Percentiles rank a stretch among this genome's conserved stretches.
These are phyloP conservation scores for Fonsecaea erecta DNA, from an alignment of 2,329 filamentous ascomycete species.

Conservation along the genomic window DNA sequence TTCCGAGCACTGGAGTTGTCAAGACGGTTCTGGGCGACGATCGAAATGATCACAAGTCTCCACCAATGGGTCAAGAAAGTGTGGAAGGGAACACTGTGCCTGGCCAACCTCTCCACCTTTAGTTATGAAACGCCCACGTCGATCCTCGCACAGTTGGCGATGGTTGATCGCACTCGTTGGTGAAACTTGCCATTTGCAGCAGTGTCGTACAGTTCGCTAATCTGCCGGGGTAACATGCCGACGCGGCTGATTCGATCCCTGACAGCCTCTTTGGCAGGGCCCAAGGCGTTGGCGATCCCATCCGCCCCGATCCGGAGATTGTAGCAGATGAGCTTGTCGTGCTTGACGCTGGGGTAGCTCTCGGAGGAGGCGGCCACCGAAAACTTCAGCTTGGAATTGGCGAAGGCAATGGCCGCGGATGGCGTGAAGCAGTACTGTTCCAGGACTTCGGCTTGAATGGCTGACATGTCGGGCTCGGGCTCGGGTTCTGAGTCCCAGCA, in stretches of 20 bases:
- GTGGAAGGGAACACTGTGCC: not conserved
- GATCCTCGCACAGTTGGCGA: constrained; percentile 31
- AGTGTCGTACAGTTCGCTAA: constrained; percentile 32
- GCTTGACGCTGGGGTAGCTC: constrained; percentile 29
- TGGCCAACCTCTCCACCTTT: not conserved
- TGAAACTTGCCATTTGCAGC: constrained; percentile 31
- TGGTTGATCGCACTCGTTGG: constrained; percentile 29
- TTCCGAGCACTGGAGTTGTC: not conserved
- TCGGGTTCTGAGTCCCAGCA: constrained; percentile 14
- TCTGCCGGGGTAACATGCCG: constrained; percentile 25
- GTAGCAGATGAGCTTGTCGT: constrained; percentile 34
- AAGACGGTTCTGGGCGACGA: not conserved
- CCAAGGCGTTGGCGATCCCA: constrained; percentile 27
- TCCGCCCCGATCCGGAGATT: constrained; percentile 32
- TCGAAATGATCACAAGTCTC: not conserved
- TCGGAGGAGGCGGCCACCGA: constrained; percentile 31
- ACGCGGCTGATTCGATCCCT: constrained; percentile 27
- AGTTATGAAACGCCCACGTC: constrained; percentile 33
- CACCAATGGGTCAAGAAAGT: not conserved
- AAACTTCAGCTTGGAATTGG: constrained; percentile 31
- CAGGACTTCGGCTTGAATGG: constrained; percentile 29
- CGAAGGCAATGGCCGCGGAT: constrained; percentile 30
- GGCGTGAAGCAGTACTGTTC: constrained; percentile 33
- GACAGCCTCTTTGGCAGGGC: constrained; percentile 31
- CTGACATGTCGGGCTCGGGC: constrained; percentile 28